A percentile compares a stretch with the other conserved stretches of the same genome.
phyloP scores from a whole-genome alignment of 352 stramenopile species.

The Plasmopara muralis region DNA sequence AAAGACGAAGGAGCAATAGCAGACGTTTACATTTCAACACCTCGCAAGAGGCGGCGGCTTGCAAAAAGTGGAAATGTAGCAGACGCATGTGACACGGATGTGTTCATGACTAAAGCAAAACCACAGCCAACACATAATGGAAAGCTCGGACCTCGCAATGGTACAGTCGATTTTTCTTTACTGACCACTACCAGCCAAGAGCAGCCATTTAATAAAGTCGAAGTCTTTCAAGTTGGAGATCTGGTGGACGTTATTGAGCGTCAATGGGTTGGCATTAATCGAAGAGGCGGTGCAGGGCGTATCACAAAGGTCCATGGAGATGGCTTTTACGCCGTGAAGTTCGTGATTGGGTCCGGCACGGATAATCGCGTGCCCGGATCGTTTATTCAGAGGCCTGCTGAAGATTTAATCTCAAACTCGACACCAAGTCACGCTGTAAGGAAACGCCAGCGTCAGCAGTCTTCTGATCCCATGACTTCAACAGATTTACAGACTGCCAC shows the following conservation, averaged over 20 bases:
- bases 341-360: conserved; percentile 31
- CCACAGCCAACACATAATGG: conserved; percentile 6
- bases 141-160: conserved; percentile 2
- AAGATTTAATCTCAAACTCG: conserved; percentile 34
- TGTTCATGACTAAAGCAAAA: neutral
- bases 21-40: conserved; percentile 6
- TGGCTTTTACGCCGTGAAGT: conserved; percentile 54
- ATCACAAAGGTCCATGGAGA: conserved; percentile 64
- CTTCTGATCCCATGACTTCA: conserved; percentile 13
- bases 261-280: conserved; percentile 90
- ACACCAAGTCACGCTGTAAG: conserved; percentile 33
- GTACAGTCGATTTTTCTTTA: conserved; percentile 8
- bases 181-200: conserved; percentile 14
- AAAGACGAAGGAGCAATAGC: conserved; percentile 3
- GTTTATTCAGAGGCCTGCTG: conserved; percentile 33
- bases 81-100: conserved; percentile 1
- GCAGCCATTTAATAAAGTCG: conserved; percentile 13
- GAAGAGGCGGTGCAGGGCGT: conserved; percentile 78
- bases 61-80: conserved; percentile 2
- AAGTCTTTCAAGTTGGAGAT: conserved; percentile 49
- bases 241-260: conserved; percentile 83
- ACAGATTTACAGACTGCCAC: conserved; percentile 10
- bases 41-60: conserved; percentile 16
- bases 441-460: conserved; percentile 22
- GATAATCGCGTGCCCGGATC: conserved; percentile 29